Percentiles rank a stretch among this genome's conserved stretches.
phyloP scores from a whole-genome alignment of 257 asterid genomes.

The Solanum tacnaense region DNA sequence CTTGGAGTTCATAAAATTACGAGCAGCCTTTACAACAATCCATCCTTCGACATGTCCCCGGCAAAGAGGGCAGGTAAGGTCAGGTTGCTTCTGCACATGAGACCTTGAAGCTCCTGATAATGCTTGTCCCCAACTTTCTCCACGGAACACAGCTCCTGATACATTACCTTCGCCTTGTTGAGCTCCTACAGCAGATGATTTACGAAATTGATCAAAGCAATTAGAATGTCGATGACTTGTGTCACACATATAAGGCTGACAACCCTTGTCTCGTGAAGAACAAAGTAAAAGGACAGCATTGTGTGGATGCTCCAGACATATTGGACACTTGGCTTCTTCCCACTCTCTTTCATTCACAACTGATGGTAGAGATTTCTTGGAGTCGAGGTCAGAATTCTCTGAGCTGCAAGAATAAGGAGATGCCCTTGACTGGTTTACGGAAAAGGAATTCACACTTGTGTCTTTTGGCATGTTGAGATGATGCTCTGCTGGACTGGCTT shows the following conservation, averaged over 20 bases:
- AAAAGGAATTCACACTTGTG: slow-evolving; percentile 31
- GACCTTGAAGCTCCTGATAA: not conserved
- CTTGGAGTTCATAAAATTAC: slow-evolving; percentile 40
- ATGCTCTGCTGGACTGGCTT: not conserved
- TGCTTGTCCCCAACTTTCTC: not conserved
- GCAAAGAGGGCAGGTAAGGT: slow-evolving; percentile 60
- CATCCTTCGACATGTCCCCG: slow-evolving; percentile 47
- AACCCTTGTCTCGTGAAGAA: slow-evolving; percentile 54
- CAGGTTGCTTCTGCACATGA: not conserved
- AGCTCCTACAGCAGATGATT: slow-evolving; percentile 18
- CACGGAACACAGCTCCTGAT: not conserved
- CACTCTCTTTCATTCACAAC: slow-evolving; percentile 42
- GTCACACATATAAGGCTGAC: slow-evolving; percentile 78
- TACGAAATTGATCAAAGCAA: slow-evolving; percentile 48
- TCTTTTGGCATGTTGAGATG: slow-evolving; percentile 61
- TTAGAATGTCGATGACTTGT: slow-evolving; percentile 73
- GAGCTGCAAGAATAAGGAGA: slow-evolving; percentile 50
- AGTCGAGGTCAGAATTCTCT: slow-evolving; percentile 16
- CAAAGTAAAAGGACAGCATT: slow-evolving; percentile 46
- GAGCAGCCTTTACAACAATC: slow-evolving; percentile 30
- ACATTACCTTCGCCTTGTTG: not conserved
- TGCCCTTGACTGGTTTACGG: slow-evolving; percentile 32
- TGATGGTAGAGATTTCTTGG: slow-evolving; percentile 9
- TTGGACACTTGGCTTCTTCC: slow-evolving; percentile 69
- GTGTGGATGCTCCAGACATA: slow-evolving; percentile 72